Evolutionary conservation across 2,329 filamentous ascomycete species (phyloP).

Genomic region (Beauveria scarabaeidicola): DNA sequence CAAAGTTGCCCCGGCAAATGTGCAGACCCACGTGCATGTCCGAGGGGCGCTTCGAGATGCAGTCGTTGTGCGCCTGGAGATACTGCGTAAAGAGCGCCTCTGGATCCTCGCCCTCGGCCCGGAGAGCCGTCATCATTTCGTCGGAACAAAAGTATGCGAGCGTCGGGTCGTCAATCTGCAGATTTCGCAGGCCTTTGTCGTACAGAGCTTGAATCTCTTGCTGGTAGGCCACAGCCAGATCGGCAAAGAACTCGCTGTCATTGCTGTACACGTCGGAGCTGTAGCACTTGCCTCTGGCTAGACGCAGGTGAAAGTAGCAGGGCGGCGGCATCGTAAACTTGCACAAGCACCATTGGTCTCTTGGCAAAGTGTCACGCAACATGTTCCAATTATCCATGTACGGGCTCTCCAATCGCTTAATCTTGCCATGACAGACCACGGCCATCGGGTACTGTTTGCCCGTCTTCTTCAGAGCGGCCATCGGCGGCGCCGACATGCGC

Average conservation of each 20-base stretch:
- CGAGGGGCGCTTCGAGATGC: slow-evolving; percentile 48
- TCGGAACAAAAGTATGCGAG: slow-evolving; percentile 60
- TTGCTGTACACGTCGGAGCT: slow-evolving; percentile 41
- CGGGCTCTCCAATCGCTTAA: slow-evolving; percentile 31
- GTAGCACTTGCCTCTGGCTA: slow-evolving; percentile 45
- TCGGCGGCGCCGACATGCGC: slow-evolving; percentile 29
- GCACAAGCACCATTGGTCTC: slow-evolving; percentile 52
- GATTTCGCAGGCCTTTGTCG: slow-evolving; percentile 44
- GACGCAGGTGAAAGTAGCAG: slow-evolving; percentile 55
- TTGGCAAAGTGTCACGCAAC: slow-evolving; percentile 36
- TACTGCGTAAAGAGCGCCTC: slow-evolving; percentile 62
- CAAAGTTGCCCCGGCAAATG: slow-evolving; percentile 51
- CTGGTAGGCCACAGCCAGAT: slow-evolving; percentile 47
- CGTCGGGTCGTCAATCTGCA: slow-evolving; percentile 57
- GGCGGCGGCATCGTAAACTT: slow-evolving; percentile 62
- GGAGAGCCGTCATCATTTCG: slow-evolving; percentile 52
- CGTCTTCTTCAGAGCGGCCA: slow-evolving; percentile 29
- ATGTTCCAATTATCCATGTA: slow-evolving; percentile 36
- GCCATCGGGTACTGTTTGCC: slow-evolving; percentile 32
- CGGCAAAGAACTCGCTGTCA: slow-evolving; percentile 48
- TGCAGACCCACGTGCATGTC: slow-evolving; percentile 67
- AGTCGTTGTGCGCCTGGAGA: slow-evolving; percentile 66
- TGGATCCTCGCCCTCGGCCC: slow-evolving; percentile 49
- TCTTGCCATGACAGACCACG: slow-evolving; percentile 34
- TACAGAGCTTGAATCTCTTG: slow-evolving; percentile 47